phyloP scores from a whole-genome alignment of 192 early-diverging fungal species.

The Phycomyces nitens region DNA sequence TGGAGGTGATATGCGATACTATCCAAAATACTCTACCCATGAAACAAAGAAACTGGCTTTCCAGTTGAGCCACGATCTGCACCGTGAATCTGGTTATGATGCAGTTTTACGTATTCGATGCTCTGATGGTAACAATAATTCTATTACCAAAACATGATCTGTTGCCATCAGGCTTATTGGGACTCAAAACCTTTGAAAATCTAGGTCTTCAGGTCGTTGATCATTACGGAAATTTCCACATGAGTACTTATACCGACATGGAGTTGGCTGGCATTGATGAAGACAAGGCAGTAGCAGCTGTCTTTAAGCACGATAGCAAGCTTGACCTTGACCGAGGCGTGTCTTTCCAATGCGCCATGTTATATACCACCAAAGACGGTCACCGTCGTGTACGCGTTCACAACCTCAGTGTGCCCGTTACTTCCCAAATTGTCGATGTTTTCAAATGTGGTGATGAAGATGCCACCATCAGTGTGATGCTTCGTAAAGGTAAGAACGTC shows the following conservation, averaged over 20 bases:
- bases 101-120: slow-evolving; percentile 86
- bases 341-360: slow-evolving; percentile 91
- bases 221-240: slow-evolving; percentile 93
- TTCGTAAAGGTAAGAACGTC: slow-evolving; percentile 75
- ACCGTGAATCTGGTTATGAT: slow-evolving; percentile 83
- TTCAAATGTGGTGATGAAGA: slow-evolving; percentile 93
- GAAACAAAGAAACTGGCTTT: slow-evolving; percentile 74
- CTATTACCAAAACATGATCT: not conserved
- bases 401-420: slow-evolving; percentile 78
- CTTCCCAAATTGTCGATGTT: slow-evolving; percentile 76
- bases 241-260: slow-evolving; percentile 91
- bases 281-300: slow-evolving; percentile 80
- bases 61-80: slow-evolving; percentile 70
- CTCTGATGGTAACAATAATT: slow-evolving; percentile 66
- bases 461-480: slow-evolving; percentile 82
- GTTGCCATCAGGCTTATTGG: not conserved
- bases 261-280: slow-evolving; percentile 90
- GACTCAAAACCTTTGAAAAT: not conserved
- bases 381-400: slow-evolving; percentile 90
- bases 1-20: slow-evolving; percentile 82
- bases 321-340: slow-evolving; percentile 82
- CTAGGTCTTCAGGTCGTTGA: slow-evolving; percentile 74
- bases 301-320: slow-evolving; percentile 89
- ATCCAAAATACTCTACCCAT: slow-evolving; percentile 74
- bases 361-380: slow-evolving; percentile 93